Evolutionary conservation across 1,284 basidiomycete species (phyloP), one percentile per base, ranked within the genome.

Genomic region (Fomitopsis pinicola): DNA sequence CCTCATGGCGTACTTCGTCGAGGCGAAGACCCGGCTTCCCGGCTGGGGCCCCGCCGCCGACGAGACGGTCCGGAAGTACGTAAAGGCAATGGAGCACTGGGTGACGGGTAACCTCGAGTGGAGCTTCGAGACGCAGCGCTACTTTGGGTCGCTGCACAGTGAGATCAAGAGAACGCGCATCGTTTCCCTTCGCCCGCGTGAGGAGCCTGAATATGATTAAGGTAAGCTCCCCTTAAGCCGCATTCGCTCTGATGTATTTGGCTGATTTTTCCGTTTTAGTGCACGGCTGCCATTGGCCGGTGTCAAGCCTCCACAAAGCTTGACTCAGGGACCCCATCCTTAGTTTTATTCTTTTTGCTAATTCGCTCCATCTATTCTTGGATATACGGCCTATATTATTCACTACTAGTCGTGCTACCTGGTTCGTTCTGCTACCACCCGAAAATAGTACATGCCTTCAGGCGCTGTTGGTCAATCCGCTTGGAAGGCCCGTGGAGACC

Each of bases 61-160:
- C 62, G 55, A 59, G n/a, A 71, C 71, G 40, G 72, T 77, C 44
- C 60, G 61, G 19, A 67, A 65, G n/a, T 78, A 78, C 60, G 64
- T 77, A 48, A 61, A 60, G 26, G 73, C 71, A 2, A 71, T 77
- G 70, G 71, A 73, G 58, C 69, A 76, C 58, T 77, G 76, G 76
- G 66, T 77, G 17, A 63, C 71, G 17, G 77, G 77, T 4, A 75
- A 75, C 66, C 66, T 78, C 38, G 67, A 67, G n/a, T 79, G 77
- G 77, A 77, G 76, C 62, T 78, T 79, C 64, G 69, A 75, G 65
- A 74, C 74, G 12, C 71, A 72, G 46, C 70, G 77, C 30, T 79
- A 78, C 66, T 76, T 77, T 58, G 73, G 73, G 26, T 60, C 68
- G 42, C 61, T 61, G n/a, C 68, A 70, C 58, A 42, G 33, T 19